Evolutionary conservation across 495 filamentous ascomycete genomes (phyloP).

Genomic region (Xylaria intraflava): DNA sequence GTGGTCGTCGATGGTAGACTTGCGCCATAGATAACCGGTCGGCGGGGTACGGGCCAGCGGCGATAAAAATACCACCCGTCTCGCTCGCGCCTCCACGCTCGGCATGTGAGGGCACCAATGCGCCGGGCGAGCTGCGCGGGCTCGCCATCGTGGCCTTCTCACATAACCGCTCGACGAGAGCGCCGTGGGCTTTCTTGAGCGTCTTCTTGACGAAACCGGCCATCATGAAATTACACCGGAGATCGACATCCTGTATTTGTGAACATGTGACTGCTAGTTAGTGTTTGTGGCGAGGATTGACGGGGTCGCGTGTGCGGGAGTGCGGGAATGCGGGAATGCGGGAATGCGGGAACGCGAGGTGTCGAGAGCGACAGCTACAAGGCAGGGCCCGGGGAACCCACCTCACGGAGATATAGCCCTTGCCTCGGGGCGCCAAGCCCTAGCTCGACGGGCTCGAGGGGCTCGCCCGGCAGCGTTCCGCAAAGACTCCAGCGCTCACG

Average conservation of each 20-base stretch:
- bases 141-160: constrained; percentile 36
- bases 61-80: background rate
- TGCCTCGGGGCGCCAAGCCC: constrained; percentile 53
- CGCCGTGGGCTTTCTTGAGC: constrained; percentile 60
- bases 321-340: background rate
- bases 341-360: background rate
- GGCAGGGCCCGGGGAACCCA: background rate
- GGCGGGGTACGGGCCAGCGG: background rate
- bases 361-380: background rate
- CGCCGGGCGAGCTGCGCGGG: background rate
- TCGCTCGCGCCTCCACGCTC: background rate
- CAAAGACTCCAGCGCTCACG: constrained; percentile 59
- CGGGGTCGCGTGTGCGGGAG: no score
- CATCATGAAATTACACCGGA: constrained; percentile 69
- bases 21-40: background rate
- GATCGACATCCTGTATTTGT: constrained; percentile 52
- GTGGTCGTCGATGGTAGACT: background rate
- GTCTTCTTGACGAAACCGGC: constrained; percentile 67
- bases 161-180: constrained; percentile 58
- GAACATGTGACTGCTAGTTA: background rate
- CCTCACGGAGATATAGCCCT: constrained; percentile 66
- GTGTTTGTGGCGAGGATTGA: background rate
- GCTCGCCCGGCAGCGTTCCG: constrained; percentile 59
- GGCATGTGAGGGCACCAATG: background rate
- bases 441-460: constrained; percentile 49